These are phyloP conservation scores for Galerina marginata DNA, from an alignment of 768 basidiomycete species.

Conservation along the genomic window DNA sequence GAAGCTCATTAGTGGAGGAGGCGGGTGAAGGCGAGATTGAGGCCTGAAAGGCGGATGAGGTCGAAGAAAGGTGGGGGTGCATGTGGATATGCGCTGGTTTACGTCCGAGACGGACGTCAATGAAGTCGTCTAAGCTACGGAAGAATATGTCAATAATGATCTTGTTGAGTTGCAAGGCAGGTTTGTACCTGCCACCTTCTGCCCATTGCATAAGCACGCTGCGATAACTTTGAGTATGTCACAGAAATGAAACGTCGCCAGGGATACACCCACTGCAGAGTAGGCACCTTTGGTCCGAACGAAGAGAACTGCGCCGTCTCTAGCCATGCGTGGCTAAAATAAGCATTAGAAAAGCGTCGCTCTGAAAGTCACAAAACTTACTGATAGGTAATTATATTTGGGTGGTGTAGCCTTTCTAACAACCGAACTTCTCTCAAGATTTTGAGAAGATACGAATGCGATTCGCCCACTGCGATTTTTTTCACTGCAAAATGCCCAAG, in stretches of 20 bases:
- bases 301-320: conserved; percentile 85
- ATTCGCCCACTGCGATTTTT: conserved; percentile 94
- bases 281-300: conserved; percentile 88
- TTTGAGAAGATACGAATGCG: conserved; percentile 81
- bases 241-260: not conserved
- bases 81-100: conserved; percentile 54
- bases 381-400: conserved; percentile 95
- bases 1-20: conserved; percentile 16
- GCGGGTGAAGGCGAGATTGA: conserved; percentile 26
- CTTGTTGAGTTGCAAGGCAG: not conserved
- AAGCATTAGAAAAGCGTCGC: conserved; percentile 1
- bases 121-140: conserved; percentile 79
- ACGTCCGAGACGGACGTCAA: conserved; percentile 77
- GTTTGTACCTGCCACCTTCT: conserved; percentile 71
- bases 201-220: conserved; percentile 95
- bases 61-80: conserved; percentile 38
- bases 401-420: conserved; percentile 85
- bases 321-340: conserved; percentile 81
- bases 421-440: conserved; percentile 88
- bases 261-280: conserved; percentile 69
- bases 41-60: conserved; percentile 29
- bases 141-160: not conserved
- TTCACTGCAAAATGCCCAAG: conserved; percentile 95
- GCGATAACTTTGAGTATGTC: not conserved
- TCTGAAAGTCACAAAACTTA: conserved; percentile 25